A percentile compares a stretch with the other conserved stretches of the same genome.
These are phyloP conservation scores for Pyricularia sp. DNA, from an alignment of 2,329 filamentous ascomycete species.

Conservation along the genomic window DNA sequence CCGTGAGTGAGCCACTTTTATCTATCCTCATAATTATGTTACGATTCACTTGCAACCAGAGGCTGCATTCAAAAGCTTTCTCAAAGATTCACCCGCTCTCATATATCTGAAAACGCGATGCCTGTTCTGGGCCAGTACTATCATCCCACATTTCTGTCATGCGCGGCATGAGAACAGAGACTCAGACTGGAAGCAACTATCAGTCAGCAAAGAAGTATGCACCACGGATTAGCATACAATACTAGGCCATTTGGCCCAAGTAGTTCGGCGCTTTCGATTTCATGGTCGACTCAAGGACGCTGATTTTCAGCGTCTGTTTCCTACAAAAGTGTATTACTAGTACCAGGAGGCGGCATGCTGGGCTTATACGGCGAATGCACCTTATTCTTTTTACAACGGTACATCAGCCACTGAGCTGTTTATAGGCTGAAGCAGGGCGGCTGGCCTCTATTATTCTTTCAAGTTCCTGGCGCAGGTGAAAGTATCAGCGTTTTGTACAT, in stretches of 20 bases:
- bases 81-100: background rate
- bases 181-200: background rate
- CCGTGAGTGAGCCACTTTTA: background rate
- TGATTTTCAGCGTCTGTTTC: background rate
- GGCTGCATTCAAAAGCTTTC: background rate
- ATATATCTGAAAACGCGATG: background rate
- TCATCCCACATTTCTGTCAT: background rate
- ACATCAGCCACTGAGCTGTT: background rate
- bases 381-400: background rate
- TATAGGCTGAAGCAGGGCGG: background rate
- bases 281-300: background rate
- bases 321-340: background rate
- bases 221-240: background rate
- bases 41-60: background rate
- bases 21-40: background rate
- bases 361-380: background rate
- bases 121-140: background rate
- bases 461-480: background rate
- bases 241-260: background rate
- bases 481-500: background rate
- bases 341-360: background rate
- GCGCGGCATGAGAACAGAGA: background rate
- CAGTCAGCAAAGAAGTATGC: background rate
- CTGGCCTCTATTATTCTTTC: background rate
- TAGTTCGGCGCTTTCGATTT: background rate